Base-by-base conservation (phyloP, 345 rosid genomes). In the Gossypium turneri region DNA sequence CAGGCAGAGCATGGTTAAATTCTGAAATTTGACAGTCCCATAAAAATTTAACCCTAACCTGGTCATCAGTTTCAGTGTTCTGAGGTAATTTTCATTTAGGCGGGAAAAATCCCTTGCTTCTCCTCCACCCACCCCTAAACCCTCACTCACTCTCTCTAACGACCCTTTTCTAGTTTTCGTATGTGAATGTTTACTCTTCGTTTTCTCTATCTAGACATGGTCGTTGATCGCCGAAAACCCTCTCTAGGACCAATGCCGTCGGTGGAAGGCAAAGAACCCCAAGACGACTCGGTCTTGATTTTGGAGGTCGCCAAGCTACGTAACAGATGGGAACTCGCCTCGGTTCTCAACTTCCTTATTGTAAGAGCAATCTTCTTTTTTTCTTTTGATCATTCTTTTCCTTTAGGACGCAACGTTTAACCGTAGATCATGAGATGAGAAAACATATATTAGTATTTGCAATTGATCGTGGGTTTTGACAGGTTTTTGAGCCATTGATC, bases 241-340 rank as follows among this genome's bases (percentile, higher is more conserved):
- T 7, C 79, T 22, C 41, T 45, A 1, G 61, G 68, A n/a, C 76
- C 67, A 4, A 80, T 70, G 34, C 41, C 16, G 34, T 2, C 44
- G 29, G 48, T 45, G 59, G 65, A 73, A 50, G 60, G 7, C 20
- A n/a, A 76, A 41, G 70, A 70, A 70, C 12, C 6, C 69, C 47
- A 74, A 15, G 74, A 75, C 7, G 82, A 77, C 82, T 55, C 76
- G 12, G 76, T 72, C 20, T 50, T 57, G 70, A 34, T 58, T 4
- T 27, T 61, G 60, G 86, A 85, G 67, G 88, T 90, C 45, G 76
- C 77, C 24, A 64, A 72, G 80, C 79, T 94, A 70, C 97, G 98
- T 52, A 82, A 84, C 61, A 85, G 88, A 58, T 94, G 98, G 98
- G 97, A 94, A 76, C 92, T 94, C 34, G 98, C 98, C 38, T 92